Evolutionary conservation across 2,329 filamentous ascomycete genomes (phyloP), one percentile per base, ranked within the genome.

Genomic region (Grosmannia serpens): DNA sequence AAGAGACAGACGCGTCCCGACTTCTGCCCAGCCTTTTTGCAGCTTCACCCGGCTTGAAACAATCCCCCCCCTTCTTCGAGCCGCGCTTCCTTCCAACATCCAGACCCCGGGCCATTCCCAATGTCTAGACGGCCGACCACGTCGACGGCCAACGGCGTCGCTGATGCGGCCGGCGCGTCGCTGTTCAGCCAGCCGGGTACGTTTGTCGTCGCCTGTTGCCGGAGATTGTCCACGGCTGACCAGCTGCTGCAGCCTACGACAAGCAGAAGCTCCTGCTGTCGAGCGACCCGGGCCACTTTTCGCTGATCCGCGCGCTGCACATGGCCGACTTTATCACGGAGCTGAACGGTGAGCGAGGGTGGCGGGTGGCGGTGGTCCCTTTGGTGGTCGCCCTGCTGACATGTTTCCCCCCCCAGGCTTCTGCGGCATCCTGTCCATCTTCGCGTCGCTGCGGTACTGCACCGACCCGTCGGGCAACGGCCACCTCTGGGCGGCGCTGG

Each of bases 371-470:
- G 11, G 35, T 8, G 24, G 33, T 10, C 15, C 31, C 7, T 11
- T 35, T 20, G 52, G 46, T 35, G n/a, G n/a, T 38, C 33, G 44
- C 26, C 13, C 8, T 15, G 38, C 38, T 41, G 38, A 20, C 4
- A 15, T 44, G 17, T 9, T 17, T 4, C 41, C 53, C 53, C 47
- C 10, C 15, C 6, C 31, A 62, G 62, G 89, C 64, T 88, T 91
- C 72, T 94, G 89, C 74, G 89, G 89, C 64, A 84, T 96, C 71
- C 92, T 96, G 87, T 96, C 92, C 70, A 83, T 99, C 69, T 91
- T 97, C 75, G 91, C 91, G 52, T 96, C 91, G 27, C 83, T 99
- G 75, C 89, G 91, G 65, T 97, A 97, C 79, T 94, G 88, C 72
- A 81, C 95, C 62, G 82, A 87, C 63, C 80, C 87, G 10, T 70